Evolutionary conservation across 148 eudicot genomes (phyloP).

Genomic region (Chenopodium quinoa): DNA sequence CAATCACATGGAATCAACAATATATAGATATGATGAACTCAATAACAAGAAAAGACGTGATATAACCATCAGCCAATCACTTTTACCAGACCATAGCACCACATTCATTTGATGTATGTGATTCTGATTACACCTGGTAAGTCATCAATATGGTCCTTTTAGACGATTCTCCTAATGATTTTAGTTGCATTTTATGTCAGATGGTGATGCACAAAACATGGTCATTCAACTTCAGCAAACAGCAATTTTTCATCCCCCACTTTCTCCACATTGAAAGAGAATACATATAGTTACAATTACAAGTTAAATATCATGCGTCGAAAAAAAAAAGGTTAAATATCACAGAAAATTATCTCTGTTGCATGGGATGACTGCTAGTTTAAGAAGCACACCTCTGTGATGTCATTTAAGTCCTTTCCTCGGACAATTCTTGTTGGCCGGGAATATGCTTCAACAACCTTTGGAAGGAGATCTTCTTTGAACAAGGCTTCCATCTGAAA

Average conservation of each 20-base stretch:
- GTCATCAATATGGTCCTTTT: background rate
- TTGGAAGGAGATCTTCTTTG: slow-evolving; percentile 68
- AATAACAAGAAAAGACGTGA: no score
- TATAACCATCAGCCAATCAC: no score
- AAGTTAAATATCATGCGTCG: no score
- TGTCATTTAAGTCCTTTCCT: slow-evolving; percentile 64
- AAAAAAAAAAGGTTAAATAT: background rate
- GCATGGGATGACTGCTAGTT: slow-evolving; percentile 7
- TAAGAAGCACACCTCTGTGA: slow-evolving; percentile 46
- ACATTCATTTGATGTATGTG: background rate
- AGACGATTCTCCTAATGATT: background rate
- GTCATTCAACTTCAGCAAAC: background rate
- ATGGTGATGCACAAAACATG: background rate
- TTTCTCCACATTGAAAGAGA: background rate
- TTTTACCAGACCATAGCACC: no score
- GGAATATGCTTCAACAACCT: slow-evolving; percentile 90
- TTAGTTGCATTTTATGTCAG: background rate
- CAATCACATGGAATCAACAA: no score
- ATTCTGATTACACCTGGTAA: background rate
- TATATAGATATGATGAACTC: no score
- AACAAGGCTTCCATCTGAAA: slow-evolving; percentile 75
- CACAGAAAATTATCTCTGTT: background rate
- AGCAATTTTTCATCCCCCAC: background rate
- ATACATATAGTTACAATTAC: background rate
- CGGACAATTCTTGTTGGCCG: slow-evolving; percentile 98